Evolutionary conservation across 2,329 filamentous ascomycete genomes (phyloP), one percentile per base, ranked within the genome.

Genomic region (Cercospora zeina): DNA sequence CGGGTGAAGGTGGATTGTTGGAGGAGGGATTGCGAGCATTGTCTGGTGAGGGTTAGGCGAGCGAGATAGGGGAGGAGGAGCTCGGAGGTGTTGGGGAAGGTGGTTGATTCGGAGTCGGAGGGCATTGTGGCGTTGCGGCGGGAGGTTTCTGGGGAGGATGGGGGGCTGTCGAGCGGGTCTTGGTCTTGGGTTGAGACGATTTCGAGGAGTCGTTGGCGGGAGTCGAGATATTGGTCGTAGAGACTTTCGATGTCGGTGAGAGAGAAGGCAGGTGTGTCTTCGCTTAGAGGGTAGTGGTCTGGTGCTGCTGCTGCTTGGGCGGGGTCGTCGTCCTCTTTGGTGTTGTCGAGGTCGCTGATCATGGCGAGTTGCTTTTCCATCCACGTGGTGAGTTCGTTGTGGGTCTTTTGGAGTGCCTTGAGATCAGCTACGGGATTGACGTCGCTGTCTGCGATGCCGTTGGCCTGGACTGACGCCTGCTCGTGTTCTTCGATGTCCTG

Each of bases 371-470:
- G 72, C 14, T 60, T 62, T 57, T 74, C 72, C 67, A 74, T 74
- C 72, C 72, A 74, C 13, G 59, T 59, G 2, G 72, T 74, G 36
- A 74, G 67, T 54, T 70, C 69, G n/a, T 69, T 70, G 24, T 72
- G 67, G 1, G 72, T 68, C 47, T 66, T 67, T 60, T 74, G 71
- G 13, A 74, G 56, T 1, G 68, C 71, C 27, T 65, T 54, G 11
- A 71, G 53, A 27, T 73, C 71, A 5, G 63, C 64, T 16, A 64
- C 53, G 1, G 62, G 57, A 30, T 64, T 54, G 10, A 59, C 10
- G 1, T 58, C 30, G n/a, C 49, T 47, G 2, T 62, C 30, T 24
- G 57, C 30, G 16, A 58, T 27, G 8, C 58, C 59, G 19, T 53
- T 55, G 11, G 47, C 56, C 24, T 54, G 51, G 13, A 42, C 42